Percentiles rank a stretch among this genome's conserved stretches.
phyloP scores from a whole-genome alignment of 768 basidiomycete genomes.

The Podaxis carcinomalis region DNA sequence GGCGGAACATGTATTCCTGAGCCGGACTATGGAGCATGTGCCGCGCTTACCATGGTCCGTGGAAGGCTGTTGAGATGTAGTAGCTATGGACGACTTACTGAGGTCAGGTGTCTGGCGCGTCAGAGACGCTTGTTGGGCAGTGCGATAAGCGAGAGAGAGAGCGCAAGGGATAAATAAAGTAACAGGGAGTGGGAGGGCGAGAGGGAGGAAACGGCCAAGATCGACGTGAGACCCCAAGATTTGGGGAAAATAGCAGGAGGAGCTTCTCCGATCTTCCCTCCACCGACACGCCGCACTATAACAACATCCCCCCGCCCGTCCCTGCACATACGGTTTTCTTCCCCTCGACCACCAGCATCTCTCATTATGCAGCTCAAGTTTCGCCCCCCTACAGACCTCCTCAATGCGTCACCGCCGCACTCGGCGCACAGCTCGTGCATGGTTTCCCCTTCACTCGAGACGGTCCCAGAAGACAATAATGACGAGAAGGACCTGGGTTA shows the following conservation, averaged over 20 bases:
- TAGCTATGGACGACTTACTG: neutral
- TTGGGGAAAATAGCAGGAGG: neutral
- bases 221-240: constrained; percentile 2
- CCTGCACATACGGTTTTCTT: neutral
- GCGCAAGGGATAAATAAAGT: constrained; percentile 6
- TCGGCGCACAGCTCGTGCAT: neutral
- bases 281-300: constrained; percentile 3
- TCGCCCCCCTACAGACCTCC: constrained; percentile 9
- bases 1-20: neutral
- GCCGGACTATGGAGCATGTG: neutral
- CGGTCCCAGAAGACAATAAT: neutral
- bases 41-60: neutral
- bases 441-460: neutral
- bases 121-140: neutral
- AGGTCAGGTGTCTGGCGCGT: neutral
- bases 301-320: neutral
- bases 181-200: neutral
- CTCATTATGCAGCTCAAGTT: constrained; percentile 7
- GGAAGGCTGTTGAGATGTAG: constrained; percentile 10
- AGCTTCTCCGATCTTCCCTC: constrained; percentile 6
- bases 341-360: neutral
- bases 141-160: neutral
- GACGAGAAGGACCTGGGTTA: neutral
- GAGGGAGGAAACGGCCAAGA: neutral
- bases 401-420: neutral